Percentiles rank a stretch among this genome's conserved stretches.
phyloP scores from a whole-genome alignment of 441 rosid genomes.

The Eruca vesicaria region DNA sequence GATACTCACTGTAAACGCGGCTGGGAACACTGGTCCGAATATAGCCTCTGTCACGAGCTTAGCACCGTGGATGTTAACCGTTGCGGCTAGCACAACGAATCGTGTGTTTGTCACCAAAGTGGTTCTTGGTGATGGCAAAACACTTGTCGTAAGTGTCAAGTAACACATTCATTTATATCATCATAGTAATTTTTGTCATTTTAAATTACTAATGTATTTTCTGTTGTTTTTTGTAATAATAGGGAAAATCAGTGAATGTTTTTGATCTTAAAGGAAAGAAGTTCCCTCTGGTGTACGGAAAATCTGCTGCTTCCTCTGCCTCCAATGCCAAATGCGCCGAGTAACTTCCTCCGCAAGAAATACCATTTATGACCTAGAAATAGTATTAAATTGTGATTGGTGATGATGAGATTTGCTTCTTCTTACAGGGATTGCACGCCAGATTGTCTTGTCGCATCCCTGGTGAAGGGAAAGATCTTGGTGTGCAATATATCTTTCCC shows the following conservation, averaged over 20 bases:
- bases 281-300: conserved; percentile 33
- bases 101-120: conserved; percentile 36
- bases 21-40: conserved; percentile 34
- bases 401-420: background rate
- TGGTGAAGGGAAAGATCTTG: conserved; percentile 38
- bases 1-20: conserved; percentile 34
- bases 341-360: conserved; percentile 23
- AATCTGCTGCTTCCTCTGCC: background rate
- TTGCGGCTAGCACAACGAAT: conserved; percentile 45
- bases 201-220: background rate
- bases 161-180: too few relatives aligned
- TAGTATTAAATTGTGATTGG: background rate
- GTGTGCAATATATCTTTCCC: background rate
- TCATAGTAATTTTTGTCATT: background rate
- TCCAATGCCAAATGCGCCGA: background rate
- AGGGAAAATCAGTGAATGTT: conserved; percentile 39
- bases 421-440: conserved; percentile 7
- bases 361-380: background rate
- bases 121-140: conserved; percentile 41
- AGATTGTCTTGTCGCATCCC: conserved; percentile 20
- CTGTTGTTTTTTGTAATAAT: background rate
- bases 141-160: conserved; percentile 30
- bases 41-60: background rate
- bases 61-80: conserved; percentile 46
- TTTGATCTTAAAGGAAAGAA: conserved; percentile 25